Percentiles rank a stretch among this genome's conserved stretches.
Evolutionary conservation across 1,139 yeast species (phyloP).

Genomic region (Candida tetrigidarum): DNA sequence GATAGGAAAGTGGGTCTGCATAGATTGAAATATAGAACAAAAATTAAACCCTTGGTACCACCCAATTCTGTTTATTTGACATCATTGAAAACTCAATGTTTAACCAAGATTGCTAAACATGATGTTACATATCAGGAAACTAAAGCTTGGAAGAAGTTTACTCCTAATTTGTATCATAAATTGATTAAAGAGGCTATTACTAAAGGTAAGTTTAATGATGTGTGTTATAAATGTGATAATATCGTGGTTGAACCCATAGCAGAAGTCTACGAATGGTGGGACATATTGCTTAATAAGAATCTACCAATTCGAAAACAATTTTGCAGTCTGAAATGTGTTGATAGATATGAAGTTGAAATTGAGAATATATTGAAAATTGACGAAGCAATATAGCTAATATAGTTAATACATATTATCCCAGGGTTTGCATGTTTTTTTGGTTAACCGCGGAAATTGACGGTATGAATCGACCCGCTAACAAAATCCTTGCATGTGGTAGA

Average conservation of each 20-base stretch:
- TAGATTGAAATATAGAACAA: slow-evolving; percentile 26
- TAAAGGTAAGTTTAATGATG: slow-evolving; percentile 41
- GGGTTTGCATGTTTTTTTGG: neutral
- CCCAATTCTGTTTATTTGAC: slow-evolving; percentile 14
- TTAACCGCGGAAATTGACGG: neutral
- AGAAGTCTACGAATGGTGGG: slow-evolving; percentile 53
- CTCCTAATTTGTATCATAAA: slow-evolving; percentile 40
- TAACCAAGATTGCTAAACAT: slow-evolving; percentile 40
- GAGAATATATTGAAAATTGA: neutral
- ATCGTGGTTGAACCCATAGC: slow-evolving; percentile 47
- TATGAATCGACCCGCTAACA: too few relatives aligned
- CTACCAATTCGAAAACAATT: slow-evolving; percentile 45
- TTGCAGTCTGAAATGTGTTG: slow-evolving; percentile 43
- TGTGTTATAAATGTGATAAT: slow-evolving; percentile 40
- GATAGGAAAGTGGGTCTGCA: slow-evolving; percentile 19
- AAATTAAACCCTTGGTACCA: slow-evolving; percentile 21
- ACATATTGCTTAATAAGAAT: slow-evolving; percentile 39
- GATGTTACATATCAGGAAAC: slow-evolving; percentile 52
- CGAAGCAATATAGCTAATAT: too few relatives aligned
- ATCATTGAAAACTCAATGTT: slow-evolving; percentile 38
- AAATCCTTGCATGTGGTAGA: too few relatives aligned
- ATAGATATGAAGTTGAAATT: slow-evolving; percentile 22
- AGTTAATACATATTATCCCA: neutral
- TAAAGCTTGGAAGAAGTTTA: slow-evolving; percentile 41
- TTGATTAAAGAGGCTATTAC: slow-evolving; percentile 42